Conservation (phyloP, 306 rosid species). For the Rosa rugosa region DNA sequence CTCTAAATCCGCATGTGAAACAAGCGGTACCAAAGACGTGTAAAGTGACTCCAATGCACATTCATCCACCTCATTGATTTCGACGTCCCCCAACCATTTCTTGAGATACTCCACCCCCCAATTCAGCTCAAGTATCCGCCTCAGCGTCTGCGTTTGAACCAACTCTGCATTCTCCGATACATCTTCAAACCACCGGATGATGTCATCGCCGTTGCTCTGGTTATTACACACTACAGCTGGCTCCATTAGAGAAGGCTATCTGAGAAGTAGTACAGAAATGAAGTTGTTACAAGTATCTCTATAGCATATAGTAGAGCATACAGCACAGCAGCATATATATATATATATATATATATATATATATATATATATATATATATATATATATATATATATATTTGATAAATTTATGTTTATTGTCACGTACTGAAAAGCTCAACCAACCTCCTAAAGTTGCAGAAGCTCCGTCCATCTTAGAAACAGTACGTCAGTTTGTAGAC, state of each 20-base stretch:
- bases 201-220: constrained; percentile 32
- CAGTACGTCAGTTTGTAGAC: constrained; percentile 38
- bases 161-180: constrained; percentile 46
- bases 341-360: neutral
- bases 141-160: constrained; percentile 65
- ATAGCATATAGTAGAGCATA: neutral
- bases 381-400: neutral
- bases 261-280: neutral
- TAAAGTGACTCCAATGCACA: constrained; percentile 69
- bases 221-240: constrained; percentile 12
- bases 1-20: constrained; percentile 76
- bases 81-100: constrained; percentile 58
- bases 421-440: constrained; percentile 25
- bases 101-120: constrained; percentile 64
- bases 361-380: neutral
- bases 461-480: constrained; percentile 8
- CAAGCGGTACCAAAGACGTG: constrained; percentile 75
- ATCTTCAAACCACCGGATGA: constrained; percentile 71
- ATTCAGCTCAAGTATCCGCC: constrained; percentile 68
- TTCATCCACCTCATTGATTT: constrained; percentile 55
- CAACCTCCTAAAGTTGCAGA: constrained; percentile 20
- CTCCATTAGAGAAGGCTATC: constrained; percentile 43
- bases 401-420: neutral
- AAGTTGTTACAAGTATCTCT: neutral
- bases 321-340: neutral